phyloP scores from a whole-genome alignment of 805 yeast species.

The Saccharomycopsis malanga region DNA sequence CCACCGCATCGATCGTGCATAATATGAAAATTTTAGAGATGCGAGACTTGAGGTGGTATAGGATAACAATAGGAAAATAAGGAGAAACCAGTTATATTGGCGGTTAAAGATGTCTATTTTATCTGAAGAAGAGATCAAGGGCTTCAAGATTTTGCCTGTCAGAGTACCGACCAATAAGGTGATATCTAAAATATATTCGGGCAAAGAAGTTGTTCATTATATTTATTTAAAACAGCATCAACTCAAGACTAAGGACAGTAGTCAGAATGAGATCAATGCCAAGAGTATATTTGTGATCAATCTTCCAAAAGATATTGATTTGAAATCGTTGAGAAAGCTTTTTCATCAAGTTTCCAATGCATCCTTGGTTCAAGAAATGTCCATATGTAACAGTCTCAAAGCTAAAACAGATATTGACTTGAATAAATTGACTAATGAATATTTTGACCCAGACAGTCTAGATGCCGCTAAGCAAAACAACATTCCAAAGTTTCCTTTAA shows the following conservation, averaged over 20 bases:
- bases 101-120: conserved; percentile 6
- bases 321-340: conserved; percentile 46
- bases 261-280: conserved; percentile 38
- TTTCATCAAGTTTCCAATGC: conserved; percentile 57
- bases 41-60: too few relatives aligned
- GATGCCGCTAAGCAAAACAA: conserved; percentile 32
- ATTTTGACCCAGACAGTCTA: conserved; percentile 36
- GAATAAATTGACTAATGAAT: conserved; percentile 26
- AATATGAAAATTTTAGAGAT: too few relatives aligned
- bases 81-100: too few relatives aligned
- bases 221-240: conserved; percentile 61
- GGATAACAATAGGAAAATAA: too few relatives aligned
- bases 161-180: conserved; percentile 30
- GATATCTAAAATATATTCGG: conserved; percentile 18
- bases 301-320: conserved; percentile 51
- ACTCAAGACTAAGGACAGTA: conserved; percentile 16
- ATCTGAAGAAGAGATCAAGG: conserved; percentile 42
- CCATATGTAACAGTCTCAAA: conserved; percentile 5
- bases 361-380: conserved; percentile 50
- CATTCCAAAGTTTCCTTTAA: conserved; percentile 49
- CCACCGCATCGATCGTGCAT: too few relatives aligned
- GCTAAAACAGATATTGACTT: conserved; percentile 12
- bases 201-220: conserved; percentile 40
- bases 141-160: conserved; percentile 48
- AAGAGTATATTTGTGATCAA: conserved; percentile 70